Evolutionary conservation across 768 basidiomycete genomes (phyloP), one percentile per base, ranked within the genome.

Genomic region (Chalciporus pseudorubinellus): DNA sequence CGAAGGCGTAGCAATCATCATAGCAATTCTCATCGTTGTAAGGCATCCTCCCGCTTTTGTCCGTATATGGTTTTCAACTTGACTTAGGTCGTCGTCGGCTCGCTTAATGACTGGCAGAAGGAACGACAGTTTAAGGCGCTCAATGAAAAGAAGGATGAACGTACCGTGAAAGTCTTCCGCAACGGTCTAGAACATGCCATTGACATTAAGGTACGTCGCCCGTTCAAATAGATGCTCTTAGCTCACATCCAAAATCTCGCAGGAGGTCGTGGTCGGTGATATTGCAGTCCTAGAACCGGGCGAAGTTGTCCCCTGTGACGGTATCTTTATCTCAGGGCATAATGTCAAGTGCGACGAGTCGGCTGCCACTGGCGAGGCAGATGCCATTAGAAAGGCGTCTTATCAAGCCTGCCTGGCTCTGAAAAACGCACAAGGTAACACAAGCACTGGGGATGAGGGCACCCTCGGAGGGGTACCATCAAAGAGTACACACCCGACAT

Each of bases 101-200:
- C 94, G 12, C 59, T 98, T 39, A 98, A 98, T 63, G 97, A 99
- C 70, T 99, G 91, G 88, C 94, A 98, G 70, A 98, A 98, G 70
- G 97, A 99, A 69, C 85, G 85, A 2, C 97, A 98, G 71, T 99
- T 99, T 76, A 84, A 87, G 61, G 77, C 75, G 18, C 80, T 99
- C 38, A 98, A 98, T 63, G 90, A 89, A 59, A 89, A 95, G 71
- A 95, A 95, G 70, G 95, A 98, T 50, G 97, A 95, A 59, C 89
- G 97, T 22, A 82, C 79, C 6, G 84, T 93, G 59, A 93, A 93
- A 69, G 85, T 88, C 46, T 85, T 92, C 53, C 84, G 93, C 12
- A 73, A 80, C 49, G 85, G 84, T 28, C 66, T 74, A 11, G 89
- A 93, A 56, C 79, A 76, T 44, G 72, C 90, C 24, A 76, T 95